Conservation (phyloP, 2,329 filamentous ascomycete genomes). For the Fusarium albosuccineum region DNA sequence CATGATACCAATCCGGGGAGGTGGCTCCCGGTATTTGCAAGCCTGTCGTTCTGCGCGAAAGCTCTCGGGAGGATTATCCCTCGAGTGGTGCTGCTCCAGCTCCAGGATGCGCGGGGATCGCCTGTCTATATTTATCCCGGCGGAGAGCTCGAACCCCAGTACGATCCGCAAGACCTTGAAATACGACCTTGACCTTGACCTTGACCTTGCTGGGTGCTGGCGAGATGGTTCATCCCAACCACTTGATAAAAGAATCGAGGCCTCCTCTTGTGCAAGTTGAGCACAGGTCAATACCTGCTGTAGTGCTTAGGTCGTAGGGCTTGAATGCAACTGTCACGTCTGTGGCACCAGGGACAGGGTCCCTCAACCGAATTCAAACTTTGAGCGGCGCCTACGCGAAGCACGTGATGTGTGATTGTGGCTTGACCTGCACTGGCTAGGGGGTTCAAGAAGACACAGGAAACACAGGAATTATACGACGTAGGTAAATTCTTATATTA, state of each 20-base stretch:
- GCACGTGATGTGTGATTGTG: not conserved
- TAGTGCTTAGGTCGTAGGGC: no score
- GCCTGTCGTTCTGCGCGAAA: constrained; percentile 12
- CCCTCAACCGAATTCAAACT: not conserved
- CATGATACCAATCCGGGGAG: constrained; percentile 1
- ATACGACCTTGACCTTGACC: constrained; percentile 8
- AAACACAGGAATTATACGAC: no score
- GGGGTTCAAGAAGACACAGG: no score
- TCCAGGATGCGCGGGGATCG: constrained; percentile 25
- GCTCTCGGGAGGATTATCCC: constrained; percentile 11
- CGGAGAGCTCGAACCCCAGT: constrained; percentile 12
- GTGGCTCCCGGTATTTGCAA: constrained; percentile 8
- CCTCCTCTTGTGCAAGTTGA: not conserved
- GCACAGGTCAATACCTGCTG: not conserved
- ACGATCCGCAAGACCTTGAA: constrained; percentile 14
- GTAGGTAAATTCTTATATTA: no score
- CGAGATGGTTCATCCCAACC: not conserved
- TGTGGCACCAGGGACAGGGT: not conserved
- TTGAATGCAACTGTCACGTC: constrained; percentile 2
- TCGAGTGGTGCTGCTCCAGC: constrained; percentile 20
- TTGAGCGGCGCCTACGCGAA: not conserved
- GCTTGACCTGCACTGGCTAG: not conserved
- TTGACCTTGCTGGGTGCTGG: not conserved
- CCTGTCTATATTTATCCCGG: constrained; percentile 35
- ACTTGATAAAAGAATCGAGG: not conserved